Conservation (phyloP, 2,329 filamentous ascomycete genomes). For the Cryphonectria radicalis region DNA sequence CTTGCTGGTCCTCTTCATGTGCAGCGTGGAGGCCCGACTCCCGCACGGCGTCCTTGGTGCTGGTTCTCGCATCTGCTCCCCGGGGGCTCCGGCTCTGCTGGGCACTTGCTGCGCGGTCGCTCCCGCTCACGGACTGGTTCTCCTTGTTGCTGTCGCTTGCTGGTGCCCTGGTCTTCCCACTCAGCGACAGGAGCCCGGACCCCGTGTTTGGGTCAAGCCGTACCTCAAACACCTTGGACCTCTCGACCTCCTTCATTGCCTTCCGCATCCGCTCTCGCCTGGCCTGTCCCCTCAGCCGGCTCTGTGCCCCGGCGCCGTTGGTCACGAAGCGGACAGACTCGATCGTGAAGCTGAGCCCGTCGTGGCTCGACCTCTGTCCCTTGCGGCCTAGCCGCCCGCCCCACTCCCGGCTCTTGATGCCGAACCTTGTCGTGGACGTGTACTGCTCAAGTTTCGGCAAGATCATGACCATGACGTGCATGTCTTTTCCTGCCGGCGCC, state of each 20-base stretch:
- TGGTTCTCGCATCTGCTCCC: constrained; percentile 2
- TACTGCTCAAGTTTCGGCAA: constrained; percentile 81
- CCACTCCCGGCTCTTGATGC: constrained; percentile 82
- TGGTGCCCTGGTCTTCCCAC: constrained; percentile 21
- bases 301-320: constrained; percentile 67
- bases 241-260: constrained; percentile 57
- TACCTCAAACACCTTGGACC: constrained; percentile 41
- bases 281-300: constrained; percentile 59
- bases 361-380: constrained; percentile 59
- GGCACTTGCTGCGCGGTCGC: constrained; percentile 4
- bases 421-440: constrained; percentile 73
- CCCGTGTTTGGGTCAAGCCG: constrained; percentile 34
- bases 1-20: constrained; percentile 11
- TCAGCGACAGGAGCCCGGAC: constrained; percentile 7
- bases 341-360: constrained; percentile 89
- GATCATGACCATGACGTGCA: constrained; percentile 86
- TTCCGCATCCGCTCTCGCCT: constrained; percentile 61
- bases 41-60: constrained; percentile 14
- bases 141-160: constrained; percentile 28
- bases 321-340: constrained; percentile 83
- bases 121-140: constrained; percentile 16
- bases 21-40: neutral
- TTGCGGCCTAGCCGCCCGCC: constrained; percentile 56
- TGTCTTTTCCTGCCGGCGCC: constrained; percentile 71
- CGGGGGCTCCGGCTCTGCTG: constrained; percentile 9